Base-by-base conservation (phyloP, 2,329 filamentous ascomycete genomes). In the Ramularia collo-cygni region DNA sequence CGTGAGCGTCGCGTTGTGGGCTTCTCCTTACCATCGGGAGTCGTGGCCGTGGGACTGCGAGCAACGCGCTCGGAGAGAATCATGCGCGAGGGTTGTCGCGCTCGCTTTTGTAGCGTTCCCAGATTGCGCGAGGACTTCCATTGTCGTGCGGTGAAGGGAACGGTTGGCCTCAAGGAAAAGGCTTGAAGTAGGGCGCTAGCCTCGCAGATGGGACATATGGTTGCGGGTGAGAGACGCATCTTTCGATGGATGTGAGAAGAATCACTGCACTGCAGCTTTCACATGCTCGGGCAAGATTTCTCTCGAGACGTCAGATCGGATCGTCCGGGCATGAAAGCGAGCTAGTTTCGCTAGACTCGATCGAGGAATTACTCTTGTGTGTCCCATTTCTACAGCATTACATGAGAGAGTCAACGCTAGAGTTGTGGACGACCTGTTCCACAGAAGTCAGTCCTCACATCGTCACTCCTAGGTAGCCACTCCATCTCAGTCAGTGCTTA, bases 31-130 rank as follows among this genome's bases (percentile, higher is more conserved):
- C 36, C 28, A 18, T 36, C 39, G n/a, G 33, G 18, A 12, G 48
- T 35, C 31, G 44, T 38, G 34, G 43, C 42, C 33, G 33, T 54
- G 18, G 61, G 47, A 42, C 51, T 50, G 34, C 61, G 60, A 7
- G 58, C 59, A 39, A 70, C 68, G 47, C 59, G 60, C 29, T 64
- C 61, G 8, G 73, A 74, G 14, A 77, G 63, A 5, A 64, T 59
- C 70, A 76, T 76, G 33, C 71, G 64, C 13, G 71, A 68, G 1
- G 71, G 72, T 30, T 59, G 58, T 17, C 65, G 21, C 6, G 21
- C 10, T 24, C 21, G 63, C 47, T 63, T 65, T 41, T 68, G 59
- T 32, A 62, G 53, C 33, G 62, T 63, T 37, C 64, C 60, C 46
- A 64, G 62, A n/a, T 60, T 56, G 17, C 70, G 62, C 14, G 52